Conservation (phyloP, 768 basidiomycete genomes). For the Leucogyrophana mollusca region DNA sequence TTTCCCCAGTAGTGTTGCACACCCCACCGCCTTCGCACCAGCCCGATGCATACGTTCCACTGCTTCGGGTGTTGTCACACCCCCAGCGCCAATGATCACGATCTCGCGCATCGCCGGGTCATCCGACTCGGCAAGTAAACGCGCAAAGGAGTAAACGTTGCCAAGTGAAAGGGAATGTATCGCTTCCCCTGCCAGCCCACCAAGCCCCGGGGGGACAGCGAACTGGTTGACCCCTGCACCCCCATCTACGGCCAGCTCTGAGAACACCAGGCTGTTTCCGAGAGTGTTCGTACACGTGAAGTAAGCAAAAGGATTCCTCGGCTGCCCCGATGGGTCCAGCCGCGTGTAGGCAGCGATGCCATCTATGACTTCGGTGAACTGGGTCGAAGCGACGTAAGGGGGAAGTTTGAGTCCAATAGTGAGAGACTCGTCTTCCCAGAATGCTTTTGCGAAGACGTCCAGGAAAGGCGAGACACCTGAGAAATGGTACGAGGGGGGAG, state of each 20-base stretch:
- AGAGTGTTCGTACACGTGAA: slow-evolving; percentile 82
- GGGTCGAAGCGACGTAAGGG: slow-evolving; percentile 63
- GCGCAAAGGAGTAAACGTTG: slow-evolving; percentile 65
- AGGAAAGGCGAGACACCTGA: slow-evolving; percentile 53
- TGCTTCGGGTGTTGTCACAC: slow-evolving; percentile 62
- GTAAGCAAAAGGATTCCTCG: slow-evolving; percentile 60
- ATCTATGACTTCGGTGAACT: slow-evolving; percentile 55
- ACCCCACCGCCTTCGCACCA: slow-evolving; percentile 72
- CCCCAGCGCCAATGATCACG: slow-evolving; percentile 78
- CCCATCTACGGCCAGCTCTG: slow-evolving; percentile 43
- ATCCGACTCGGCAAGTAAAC: slow-evolving; percentile 43
- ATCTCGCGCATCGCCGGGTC: slow-evolving; percentile 46
- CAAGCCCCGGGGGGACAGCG: slow-evolving; percentile 63
- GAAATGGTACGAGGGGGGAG: slow-evolving; percentile 69
- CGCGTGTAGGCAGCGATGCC: slow-evolving; percentile 41
- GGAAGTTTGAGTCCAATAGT: slow-evolving; percentile 79
- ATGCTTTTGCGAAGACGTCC: slow-evolving; percentile 47
- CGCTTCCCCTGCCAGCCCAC: slow-evolving; percentile 76
- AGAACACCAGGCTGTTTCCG: slow-evolving; percentile 64
- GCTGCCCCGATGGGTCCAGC: slow-evolving; percentile 9
- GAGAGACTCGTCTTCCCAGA: slow-evolving; percentile 49
- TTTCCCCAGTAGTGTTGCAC: slow-evolving; percentile 55
- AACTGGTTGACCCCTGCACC: slow-evolving; percentile 29
- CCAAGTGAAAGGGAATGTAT: slow-evolving; percentile 78
- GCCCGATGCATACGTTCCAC: slow-evolving; percentile 68